phyloP scores from a whole-genome alignment of 2,329 filamentous ascomycete genomes.

The Sarocladium brachiariae region DNA sequence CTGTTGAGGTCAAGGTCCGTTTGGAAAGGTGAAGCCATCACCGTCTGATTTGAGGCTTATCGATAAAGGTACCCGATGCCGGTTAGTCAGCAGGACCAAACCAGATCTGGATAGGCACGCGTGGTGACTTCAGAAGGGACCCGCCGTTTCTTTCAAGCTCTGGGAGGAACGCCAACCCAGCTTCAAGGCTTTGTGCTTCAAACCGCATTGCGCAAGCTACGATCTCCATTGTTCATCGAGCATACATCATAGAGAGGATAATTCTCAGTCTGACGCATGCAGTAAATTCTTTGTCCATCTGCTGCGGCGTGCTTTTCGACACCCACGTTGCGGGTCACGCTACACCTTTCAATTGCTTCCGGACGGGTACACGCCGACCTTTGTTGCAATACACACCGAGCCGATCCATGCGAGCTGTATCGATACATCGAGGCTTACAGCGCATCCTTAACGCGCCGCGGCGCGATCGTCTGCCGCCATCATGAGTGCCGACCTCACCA shows the following conservation, averaged over 20 bases:
- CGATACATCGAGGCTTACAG: background rate
- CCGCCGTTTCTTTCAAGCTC: slow-evolving; percentile 9
- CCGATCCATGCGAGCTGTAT: background rate
- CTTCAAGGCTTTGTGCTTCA: slow-evolving; percentile 2
- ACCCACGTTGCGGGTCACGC: background rate
- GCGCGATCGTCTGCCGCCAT: slow-evolving; percentile 16
- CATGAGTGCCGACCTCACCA: slow-evolving; percentile 52
- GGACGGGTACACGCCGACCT: background rate
- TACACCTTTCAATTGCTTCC: background rate
- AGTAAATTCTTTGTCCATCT: too few species aligned
- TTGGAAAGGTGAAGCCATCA: background rate
- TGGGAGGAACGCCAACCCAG: slow-evolving; percentile 1
- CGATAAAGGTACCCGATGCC: background rate
- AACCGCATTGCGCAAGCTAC: background rate
- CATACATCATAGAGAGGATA: too few species aligned
- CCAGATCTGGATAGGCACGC: background rate
- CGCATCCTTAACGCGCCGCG: background rate
- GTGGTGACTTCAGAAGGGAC: slow-evolving; percentile 7
- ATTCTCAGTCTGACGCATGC: too few species aligned
- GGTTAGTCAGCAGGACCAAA: background rate
- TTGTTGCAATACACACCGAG: background rate
- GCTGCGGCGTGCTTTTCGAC: background rate
- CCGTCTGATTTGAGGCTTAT: too few species aligned
- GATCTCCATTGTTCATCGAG: too few species aligned
- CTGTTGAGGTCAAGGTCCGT: background rate